Evolutionary conservation across 345 rosid genomes (phyloP), one percentile per base, ranked within the genome.

Genomic region (Erodium maritimum): DNA sequence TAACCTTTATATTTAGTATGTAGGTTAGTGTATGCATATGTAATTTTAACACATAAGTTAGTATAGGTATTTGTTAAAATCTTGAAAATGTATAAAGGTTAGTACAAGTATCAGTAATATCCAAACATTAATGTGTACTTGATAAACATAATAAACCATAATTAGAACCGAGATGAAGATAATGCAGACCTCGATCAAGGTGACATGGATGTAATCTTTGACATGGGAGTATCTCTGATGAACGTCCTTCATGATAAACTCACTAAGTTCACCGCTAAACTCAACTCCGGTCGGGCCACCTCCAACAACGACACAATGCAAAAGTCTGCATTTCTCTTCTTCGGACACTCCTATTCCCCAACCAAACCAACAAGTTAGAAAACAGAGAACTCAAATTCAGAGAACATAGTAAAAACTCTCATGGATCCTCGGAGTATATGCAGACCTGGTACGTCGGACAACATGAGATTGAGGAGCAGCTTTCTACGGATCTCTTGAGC

Each of bases 221-320:
- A 93, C 96, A 59, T 93, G 95, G 5, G 86, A 72, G 58, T 93
- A 87, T 82, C 90, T 71, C 70, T 93, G 80, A 50, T 66, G 90
- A 76, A 87, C 99, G 78, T 93, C 99, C 63, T 57, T 85, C 77
- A 55, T 79, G 53, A 93, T 89, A 64, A 93, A 93, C 66, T 93
- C 99, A 73, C 99, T 87, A 33, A 89, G 81, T 66, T 93, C 96
- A 54, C 99, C 99, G 22, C 97, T 93, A 70, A 93, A 93, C 80
- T 89, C 99, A 23, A 93, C 96, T 24, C 99, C 96, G 0, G 99
- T 93, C 1, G 99, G 96, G 58, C 96, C 96, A 64, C 95, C 99
- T 71, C 99, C 99, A 4, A 93, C 99, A 51, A 93, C 96, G 62
- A 93, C 94, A 65, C 95, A 89, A 61, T 86, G 96, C 34, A 89